These are phyloP conservation scores for Westerdykella aurantiaca DNA, from an alignment of 2,329 filamentous ascomycete genomes.

Conservation along the genomic window DNA sequence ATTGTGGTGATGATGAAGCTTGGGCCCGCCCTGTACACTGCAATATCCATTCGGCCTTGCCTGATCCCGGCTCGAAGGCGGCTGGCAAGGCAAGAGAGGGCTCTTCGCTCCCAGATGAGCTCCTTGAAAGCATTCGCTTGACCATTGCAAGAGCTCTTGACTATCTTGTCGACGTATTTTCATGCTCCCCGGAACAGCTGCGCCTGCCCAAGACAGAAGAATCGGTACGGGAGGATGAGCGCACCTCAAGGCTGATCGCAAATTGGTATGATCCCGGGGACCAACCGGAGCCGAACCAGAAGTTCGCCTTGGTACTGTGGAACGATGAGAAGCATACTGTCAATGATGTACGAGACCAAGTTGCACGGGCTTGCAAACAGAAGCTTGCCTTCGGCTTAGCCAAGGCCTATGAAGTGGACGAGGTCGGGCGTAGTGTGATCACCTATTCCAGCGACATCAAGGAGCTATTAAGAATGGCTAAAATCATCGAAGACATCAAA, in stretches of 20 bases:
- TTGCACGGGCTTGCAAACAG: slow-evolving; percentile 79
- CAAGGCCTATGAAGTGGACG: slow-evolving; percentile 83
- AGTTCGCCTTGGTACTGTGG: slow-evolving; percentile 86
- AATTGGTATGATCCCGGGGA: slow-evolving; percentile 64
- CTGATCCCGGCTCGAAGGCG: slow-evolving; percentile 30
- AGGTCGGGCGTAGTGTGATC: slow-evolving; percentile 79
- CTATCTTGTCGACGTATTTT: slow-evolving; percentile 96
- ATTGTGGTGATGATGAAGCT: slow-evolving; percentile 92
- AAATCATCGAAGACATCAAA: slow-evolving; percentile 88
- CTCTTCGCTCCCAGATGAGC: slow-evolving; percentile 62
- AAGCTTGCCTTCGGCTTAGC: slow-evolving; percentile 61
- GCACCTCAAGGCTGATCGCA: slow-evolving; percentile 66
- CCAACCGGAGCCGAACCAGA: slow-evolving; percentile 56
- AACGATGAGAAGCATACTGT: slow-evolving; percentile 99
- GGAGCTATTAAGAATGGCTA: slow-evolving; percentile 69
- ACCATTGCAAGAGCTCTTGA: slow-evolving; percentile 83
- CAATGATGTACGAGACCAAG: slow-evolving; percentile 81
- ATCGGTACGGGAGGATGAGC: slow-evolving; percentile 76
- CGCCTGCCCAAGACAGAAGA: slow-evolving; percentile 77
- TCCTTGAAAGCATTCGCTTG: slow-evolving; percentile 71
- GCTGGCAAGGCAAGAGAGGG: slow-evolving; percentile 54
- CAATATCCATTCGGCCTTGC: slow-evolving; percentile 74
- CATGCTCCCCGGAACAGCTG: slow-evolving; percentile 93
- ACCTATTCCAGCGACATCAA: slow-evolving; percentile 68
- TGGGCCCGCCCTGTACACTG: slow-evolving; percentile 86